Percentiles rank a stretch among this genome's conserved stretches.
Evolutionary conservation across 2,329 filamentous ascomycete genomes (phyloP).

Genomic region (Colletotrichum cuscutae): DNA sequence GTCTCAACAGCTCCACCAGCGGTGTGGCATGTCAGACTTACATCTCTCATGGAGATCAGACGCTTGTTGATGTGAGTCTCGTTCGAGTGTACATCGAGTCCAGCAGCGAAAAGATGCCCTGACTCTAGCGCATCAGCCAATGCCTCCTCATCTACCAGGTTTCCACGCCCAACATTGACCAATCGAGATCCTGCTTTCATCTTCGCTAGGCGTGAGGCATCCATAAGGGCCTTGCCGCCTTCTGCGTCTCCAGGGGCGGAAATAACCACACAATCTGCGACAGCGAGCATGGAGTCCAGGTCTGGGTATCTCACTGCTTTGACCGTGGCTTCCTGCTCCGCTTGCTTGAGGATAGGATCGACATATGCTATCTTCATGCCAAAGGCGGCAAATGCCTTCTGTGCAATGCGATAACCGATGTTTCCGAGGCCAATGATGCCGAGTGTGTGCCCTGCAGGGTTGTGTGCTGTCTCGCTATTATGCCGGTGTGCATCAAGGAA

Average conservation of each 20-base stretch:
- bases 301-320: not conserved
- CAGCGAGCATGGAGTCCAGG: not conserved
- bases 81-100: not conserved
- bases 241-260: not conserved
- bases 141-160: not conserved
- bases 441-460: not conserved
- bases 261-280: not conserved
- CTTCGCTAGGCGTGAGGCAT: not conserved
- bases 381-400: not conserved
- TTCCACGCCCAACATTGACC: not conserved
- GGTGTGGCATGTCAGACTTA: not conserved
- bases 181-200: not conserved
- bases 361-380: not conserved
- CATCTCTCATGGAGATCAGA: not conserved
- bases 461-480: not conserved
- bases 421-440: not conserved
- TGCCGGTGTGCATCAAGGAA: not conserved
- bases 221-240: not conserved
- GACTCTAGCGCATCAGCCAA: not conserved
- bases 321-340: not conserved
- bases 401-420: not conserved
- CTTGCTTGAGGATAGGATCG: not conserved
- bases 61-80: not conserved
- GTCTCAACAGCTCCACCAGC: not conserved
- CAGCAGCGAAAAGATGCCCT: not conserved